These are phyloP conservation scores for Dendryphion nanum DNA, from an alignment of 2,329 filamentous ascomycete species.

Conservation along the genomic window DNA sequence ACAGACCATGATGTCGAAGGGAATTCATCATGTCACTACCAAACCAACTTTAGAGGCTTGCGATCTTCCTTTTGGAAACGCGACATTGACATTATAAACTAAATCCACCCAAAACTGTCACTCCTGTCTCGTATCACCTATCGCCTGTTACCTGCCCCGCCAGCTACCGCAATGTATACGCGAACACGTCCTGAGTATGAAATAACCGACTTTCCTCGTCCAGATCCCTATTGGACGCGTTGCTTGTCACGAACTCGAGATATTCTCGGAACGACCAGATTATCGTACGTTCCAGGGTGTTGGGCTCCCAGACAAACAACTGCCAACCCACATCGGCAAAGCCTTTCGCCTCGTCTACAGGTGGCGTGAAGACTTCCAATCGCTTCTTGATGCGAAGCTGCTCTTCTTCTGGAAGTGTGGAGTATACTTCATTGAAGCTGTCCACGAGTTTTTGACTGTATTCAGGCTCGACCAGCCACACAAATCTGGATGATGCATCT, in stretches of 20 bases:
- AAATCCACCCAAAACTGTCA: no score
- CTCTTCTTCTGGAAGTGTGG: constrained; percentile 6
- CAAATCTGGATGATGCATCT: constrained; percentile 7
- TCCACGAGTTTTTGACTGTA: not conserved
- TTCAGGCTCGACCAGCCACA: constrained; percentile 16
- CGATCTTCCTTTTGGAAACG: no score
- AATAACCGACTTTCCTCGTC: constrained; percentile 13
- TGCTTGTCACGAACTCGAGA: constrained; percentile 11
- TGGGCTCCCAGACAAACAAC: constrained; percentile 8
- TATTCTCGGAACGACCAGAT: constrained; percentile 12
- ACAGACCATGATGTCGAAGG: no score
- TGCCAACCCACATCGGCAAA: constrained; percentile 10
- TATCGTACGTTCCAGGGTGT: constrained; percentile 3
- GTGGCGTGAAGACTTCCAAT: constrained; percentile 6
- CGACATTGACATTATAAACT: no score
- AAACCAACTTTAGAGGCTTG: no score
- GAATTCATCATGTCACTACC: no score
- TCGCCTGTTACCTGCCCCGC: not conserved
- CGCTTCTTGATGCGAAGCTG: constrained; percentile 7
- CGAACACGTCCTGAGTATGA: constrained; percentile 15
- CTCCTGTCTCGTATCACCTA: no score
- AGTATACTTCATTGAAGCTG: constrained; percentile 7
- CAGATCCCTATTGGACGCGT: constrained; percentile 14
- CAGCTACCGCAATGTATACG: constrained; percentile 10
- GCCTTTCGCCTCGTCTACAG: no score